Evolutionary conservation across 2,329 filamentous ascomycete species (phyloP).

Genomic region (Fusarium sp.): DNA sequence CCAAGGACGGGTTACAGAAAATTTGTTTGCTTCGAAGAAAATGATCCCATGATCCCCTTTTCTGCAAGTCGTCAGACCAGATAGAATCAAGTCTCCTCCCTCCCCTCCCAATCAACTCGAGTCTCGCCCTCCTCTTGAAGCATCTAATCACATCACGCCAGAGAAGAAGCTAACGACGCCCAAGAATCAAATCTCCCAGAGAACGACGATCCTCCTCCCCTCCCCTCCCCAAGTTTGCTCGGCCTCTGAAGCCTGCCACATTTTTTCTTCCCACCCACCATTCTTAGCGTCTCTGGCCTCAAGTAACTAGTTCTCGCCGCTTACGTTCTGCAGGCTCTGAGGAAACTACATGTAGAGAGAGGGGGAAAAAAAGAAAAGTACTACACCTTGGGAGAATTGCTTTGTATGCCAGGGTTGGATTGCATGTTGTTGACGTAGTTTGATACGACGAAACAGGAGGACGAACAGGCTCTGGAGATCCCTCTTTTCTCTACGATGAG

Average conservation of each 20-base stretch:
- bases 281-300: neutral
- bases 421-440: slow-evolving; percentile 1
- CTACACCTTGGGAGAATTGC: neutral
- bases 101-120: neutral
- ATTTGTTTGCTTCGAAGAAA: slow-evolving; percentile 21
- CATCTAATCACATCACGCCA: neutral
- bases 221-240: slow-evolving; percentile 3
- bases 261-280: neutral
- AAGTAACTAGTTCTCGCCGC: neutral
- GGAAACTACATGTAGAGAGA: neutral
- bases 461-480: neutral
- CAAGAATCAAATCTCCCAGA: neutral
- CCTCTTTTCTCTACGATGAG: slow-evolving; percentile 3
- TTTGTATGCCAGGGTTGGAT: neutral
- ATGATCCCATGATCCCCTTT: slow-evolving; percentile 3
- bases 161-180: neutral
- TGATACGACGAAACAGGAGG: neutral
- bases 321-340: neutral
- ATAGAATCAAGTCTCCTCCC: neutral
- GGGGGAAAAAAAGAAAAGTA: neutral
- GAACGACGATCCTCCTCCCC: neutral
- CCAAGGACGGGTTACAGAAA: slow-evolving; percentile 27
- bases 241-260: neutral
- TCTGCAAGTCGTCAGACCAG: neutral
- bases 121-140: neutral